Evolutionary conservation across 306 rosid genomes (phyloP).

Genomic region (Potentilla sterilis): DNA sequence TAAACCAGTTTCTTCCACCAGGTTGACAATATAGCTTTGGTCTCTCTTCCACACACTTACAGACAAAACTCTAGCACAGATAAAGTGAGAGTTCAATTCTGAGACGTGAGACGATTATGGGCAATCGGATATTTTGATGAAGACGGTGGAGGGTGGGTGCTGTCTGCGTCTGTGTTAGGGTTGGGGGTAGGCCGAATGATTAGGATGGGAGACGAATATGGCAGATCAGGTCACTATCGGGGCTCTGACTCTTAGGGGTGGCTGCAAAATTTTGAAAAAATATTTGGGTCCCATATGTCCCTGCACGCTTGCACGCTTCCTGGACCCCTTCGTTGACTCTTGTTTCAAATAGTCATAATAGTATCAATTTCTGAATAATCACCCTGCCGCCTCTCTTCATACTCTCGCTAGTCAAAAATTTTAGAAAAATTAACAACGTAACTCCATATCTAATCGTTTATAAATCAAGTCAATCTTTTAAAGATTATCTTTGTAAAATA

Average conservation of each 20-base stretch:
- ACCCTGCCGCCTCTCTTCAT: constrained; percentile 18
- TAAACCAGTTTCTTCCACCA: neutral
- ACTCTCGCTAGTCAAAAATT: neutral
- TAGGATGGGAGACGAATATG: constrained; percentile 34
- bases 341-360: constrained; percentile 9
- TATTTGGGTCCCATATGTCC: constrained; percentile 47
- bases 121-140: constrained; percentile 3
- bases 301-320: constrained; percentile 91
- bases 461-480: too few relatives aligned
- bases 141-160: constrained; percentile 1
- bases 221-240: constrained; percentile 45
- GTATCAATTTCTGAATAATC: neutral
- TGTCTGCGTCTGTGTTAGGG: constrained; percentile 7
- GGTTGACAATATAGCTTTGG: neutral
- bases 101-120: neutral
- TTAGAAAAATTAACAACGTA: too few relatives aligned
- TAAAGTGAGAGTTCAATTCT: neutral
- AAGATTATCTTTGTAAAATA: too few relatives aligned
- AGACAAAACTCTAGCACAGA: neutral
- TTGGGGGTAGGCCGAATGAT: constrained; percentile 35
- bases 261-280: neutral
- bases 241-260: constrained; percentile 82
- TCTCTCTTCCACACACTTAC: neutral
- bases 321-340: constrained; percentile 65
- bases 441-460: too few relatives aligned